Conservation (phyloP, 2,329 filamentous ascomycete genomes). For the Trichoderma lentiforme region DNA sequence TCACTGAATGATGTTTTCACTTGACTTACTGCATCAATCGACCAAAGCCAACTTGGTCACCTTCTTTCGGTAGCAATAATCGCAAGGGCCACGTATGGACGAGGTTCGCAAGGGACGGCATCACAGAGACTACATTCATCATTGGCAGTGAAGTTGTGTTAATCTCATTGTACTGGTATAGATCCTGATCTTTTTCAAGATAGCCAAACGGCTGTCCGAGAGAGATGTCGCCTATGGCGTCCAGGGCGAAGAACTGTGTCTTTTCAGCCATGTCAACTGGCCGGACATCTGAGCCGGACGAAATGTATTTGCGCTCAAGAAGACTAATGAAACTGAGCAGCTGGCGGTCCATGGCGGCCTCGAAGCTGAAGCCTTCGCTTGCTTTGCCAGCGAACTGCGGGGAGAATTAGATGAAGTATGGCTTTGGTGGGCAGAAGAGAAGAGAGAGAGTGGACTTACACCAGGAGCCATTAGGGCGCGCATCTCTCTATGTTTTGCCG, state of each 20-base stretch:
- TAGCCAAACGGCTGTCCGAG: slow-evolving; percentile 53
- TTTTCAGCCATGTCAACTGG: slow-evolving; percentile 49
- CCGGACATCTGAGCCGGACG: slow-evolving; percentile 31
- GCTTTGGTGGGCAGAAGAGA: no score
- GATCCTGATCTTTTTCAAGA: slow-evolving; percentile 46
- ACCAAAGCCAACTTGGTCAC: slow-evolving; percentile 39
- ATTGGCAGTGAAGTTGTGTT: slow-evolving; percentile 39
- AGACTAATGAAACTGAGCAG: slow-evolving; percentile 41
- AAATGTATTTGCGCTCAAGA: slow-evolving; percentile 47
- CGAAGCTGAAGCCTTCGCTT: slow-evolving; percentile 43
- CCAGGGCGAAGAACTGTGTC: slow-evolving; percentile 51
- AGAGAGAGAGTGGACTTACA: slow-evolving; percentile 29
- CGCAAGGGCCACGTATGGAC: slow-evolving; percentile 38
- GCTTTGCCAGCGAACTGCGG: slow-evolving; percentile 49
- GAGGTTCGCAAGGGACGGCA: slow-evolving; percentile 36
- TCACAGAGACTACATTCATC: slow-evolving; percentile 36
- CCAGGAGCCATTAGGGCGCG: slow-evolving; percentile 44
- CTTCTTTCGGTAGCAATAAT: slow-evolving; percentile 34
- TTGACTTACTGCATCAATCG: slow-evolving; percentile 36
- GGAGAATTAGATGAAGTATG: background rate
- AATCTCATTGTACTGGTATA: slow-evolving; percentile 44
- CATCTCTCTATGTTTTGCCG: slow-evolving; percentile 43
- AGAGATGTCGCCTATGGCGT: slow-evolving; percentile 51
- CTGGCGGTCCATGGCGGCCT: slow-evolving; percentile 39
- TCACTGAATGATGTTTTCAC: background rate